phyloP scores from a whole-genome alignment of 371 early-diverging fungal genomes.

The Zopfochytrium polystomum region DNA sequence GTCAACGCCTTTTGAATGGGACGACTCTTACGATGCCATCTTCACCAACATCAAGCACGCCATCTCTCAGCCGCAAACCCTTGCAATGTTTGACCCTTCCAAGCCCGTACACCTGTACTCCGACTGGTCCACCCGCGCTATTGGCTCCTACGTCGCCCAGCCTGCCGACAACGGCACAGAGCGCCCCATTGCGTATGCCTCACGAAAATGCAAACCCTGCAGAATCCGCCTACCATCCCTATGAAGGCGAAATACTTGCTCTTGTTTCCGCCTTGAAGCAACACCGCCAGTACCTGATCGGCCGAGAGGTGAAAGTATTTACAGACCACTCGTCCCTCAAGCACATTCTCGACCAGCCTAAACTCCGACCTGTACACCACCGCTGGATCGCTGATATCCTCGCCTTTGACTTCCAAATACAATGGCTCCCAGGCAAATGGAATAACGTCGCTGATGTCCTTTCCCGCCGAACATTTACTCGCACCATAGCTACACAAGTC shows the following conservation, averaged over 20 bases:
- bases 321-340: slow-evolving; percentile 19
- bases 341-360: slow-evolving; percentile 9
- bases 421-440: slow-evolving; percentile 16
- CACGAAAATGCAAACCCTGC: slow-evolving; percentile 11
- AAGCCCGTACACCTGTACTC: slow-evolving; percentile 5
- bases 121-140: slow-evolving; percentile 11
- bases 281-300: neutral
- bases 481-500: neutral
- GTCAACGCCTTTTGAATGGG: slow-evolving; percentile 4
- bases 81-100: slow-evolving; percentile 11
- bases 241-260: slow-evolving; percentile 3
- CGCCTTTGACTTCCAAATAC: slow-evolving; percentile 13
- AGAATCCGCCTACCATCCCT: slow-evolving; percentile 3
- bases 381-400: slow-evolving; percentile 16
- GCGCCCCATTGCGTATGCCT: slow-evolving; percentile 5
- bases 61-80: neutral
- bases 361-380: slow-evolving; percentile 18
- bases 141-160: slow-evolving; percentile 13
- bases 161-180: neutral
- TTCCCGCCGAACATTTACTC: neutral
- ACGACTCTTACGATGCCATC: neutral
- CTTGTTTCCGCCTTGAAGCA: neutral
- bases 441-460: slow-evolving; percentile 15
- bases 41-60: neutral
- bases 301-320: slow-evolving; percentile 6